Base-by-base conservation (phyloP, 768 basidiomycete species). In the Lepiota brunneoincarnata region DNA sequence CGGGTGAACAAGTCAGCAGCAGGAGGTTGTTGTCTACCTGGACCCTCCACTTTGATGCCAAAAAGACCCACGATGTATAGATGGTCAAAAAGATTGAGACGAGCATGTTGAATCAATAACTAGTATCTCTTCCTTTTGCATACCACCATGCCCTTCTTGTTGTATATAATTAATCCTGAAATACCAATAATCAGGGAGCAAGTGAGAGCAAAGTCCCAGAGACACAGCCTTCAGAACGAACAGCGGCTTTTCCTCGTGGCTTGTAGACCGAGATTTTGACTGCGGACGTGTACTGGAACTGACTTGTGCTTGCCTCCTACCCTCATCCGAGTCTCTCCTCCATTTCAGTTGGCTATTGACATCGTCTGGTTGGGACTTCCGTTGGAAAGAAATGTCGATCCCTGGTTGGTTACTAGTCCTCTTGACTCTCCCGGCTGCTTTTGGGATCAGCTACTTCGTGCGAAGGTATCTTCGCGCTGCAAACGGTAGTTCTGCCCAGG, bases 21-120 rank as follows among this genome's bases (percentile, higher is more conserved):
- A 83, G 91, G 68, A 82, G 93, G 55, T 69, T 98, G 35, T 72
- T 98, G 52, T 83, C 85, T 23, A 89, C 86, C 54, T 98, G 96
- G 96, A 96, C 93, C 31, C 76, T 98, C 66, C 94, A 98, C 75
- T 93, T 93, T 64, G 89, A 89, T 28, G 88, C 83, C 23, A 91
- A 90, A 73, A 75, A 74, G 65, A 76, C 76, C 6, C 63, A 67
- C 45, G 78, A 79, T 49, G 56, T 67, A 24, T 76, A 67, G 57
- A 49, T n/a, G 37, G 15, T n/a, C 12, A 45, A 41, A 50, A 36
- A 15, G 49, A 50, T 35, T 20, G 31, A 49, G 61, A 56, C 31
- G 43, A 35, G 23, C 7, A 35, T 31, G 34, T 20, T 10, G 18
- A 20, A 50, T 24, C 12, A n/a, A 21, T 15, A 17, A 23, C 18